A percentile compares a stretch with the other conserved stretches of the same genome.
phyloP scores from a whole-genome alignment of 495 filamentous ascomycete species.

The Amorphotheca resinae region DNA sequence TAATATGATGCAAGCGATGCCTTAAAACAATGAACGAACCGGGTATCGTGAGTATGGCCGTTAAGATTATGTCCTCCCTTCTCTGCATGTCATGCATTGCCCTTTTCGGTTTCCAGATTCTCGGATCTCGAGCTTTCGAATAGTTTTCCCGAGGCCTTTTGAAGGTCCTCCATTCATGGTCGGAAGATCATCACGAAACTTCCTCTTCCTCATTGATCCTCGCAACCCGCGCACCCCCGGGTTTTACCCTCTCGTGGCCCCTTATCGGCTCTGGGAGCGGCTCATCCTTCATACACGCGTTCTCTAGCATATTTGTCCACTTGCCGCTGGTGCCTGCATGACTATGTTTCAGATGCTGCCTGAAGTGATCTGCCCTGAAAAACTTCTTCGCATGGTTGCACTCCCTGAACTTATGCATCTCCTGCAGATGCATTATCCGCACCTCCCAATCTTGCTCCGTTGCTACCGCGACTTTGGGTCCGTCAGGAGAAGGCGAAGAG shows the following conservation, averaged over 20 bases:
- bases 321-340: slow-evolving; percentile 94
- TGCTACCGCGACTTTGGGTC: slow-evolving; percentile 16
- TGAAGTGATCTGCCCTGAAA: slow-evolving; percentile 93
- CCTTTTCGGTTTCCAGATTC: neutral
- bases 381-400: slow-evolving; percentile 99
- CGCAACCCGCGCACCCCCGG: slow-evolving; percentile 12
- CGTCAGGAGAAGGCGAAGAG: slow-evolving; percentile 17
- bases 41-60: slow-evolving; percentile 19
- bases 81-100: neutral
- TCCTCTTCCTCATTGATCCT: slow-evolving; percentile 21
- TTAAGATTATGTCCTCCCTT: slow-evolving; percentile 11
- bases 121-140: neutral
- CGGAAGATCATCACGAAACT: slow-evolving; percentile 9
- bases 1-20: slow-evolving; percentile 20
- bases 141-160: neutral
- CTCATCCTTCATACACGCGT: slow-evolving; percentile 94
- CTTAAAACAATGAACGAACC: slow-evolving; percentile 13
- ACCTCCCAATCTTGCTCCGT: slow-evolving; percentile 68
- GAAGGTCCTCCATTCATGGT: too few relatives aligned
- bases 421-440: slow-evolving; percentile 73
- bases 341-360: slow-evolving; percentile 96
- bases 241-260: slow-evolving; percentile 15
- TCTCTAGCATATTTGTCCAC: slow-evolving; percentile 97
- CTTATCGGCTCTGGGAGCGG: slow-evolving; percentile 24
- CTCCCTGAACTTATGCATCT: slow-evolving; percentile 91